phyloP scores from a whole-genome alignment of 768 basidiomycete genomes.

The Pholiota conissans region DNA sequence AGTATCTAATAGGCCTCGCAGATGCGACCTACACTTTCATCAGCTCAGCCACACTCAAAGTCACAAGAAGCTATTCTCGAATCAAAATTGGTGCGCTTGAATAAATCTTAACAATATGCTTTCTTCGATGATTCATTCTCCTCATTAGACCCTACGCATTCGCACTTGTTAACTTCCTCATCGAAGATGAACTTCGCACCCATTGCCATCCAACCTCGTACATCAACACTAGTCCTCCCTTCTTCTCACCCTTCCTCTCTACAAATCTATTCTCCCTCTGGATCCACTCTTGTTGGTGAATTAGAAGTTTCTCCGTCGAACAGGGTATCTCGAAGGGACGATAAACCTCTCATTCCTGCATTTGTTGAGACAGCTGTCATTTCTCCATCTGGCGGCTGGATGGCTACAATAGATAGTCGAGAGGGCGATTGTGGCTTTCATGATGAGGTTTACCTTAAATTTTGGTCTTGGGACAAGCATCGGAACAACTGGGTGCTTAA shows the following conservation, averaged over 20 bases:
- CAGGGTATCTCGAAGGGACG: slow-evolving; percentile 79
- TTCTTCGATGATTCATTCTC: not conserved
- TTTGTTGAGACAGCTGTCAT: slow-evolving; percentile 71
- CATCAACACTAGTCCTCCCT: slow-evolving; percentile 80
- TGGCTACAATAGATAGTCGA: slow-evolving; percentile 86
- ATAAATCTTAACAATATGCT: not conserved
- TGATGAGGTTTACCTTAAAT: slow-evolving; percentile 78
- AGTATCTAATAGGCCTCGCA: slow-evolving; percentile 79
- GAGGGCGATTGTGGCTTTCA: slow-evolving; percentile 65
- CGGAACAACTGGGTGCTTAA: slow-evolving; percentile 71
- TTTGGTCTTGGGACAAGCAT: slow-evolving; percentile 84
- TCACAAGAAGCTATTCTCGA: slow-evolving; percentile 71
- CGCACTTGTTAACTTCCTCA: slow-evolving; percentile 31
- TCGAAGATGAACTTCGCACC: slow-evolving; percentile 51
- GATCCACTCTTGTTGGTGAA: slow-evolving; percentile 75
- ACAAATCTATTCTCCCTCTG: slow-evolving; percentile 80
- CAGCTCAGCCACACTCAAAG: slow-evolving; percentile 66
- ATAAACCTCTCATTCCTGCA: slow-evolving; percentile 72
- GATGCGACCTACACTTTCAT: slow-evolving; percentile 84
- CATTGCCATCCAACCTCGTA: slow-evolving; percentile 71
- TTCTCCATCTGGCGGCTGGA: slow-evolving; percentile 77
- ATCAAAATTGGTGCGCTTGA: slow-evolving; percentile 69
- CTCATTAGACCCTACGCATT: slow-evolving; percentile 29
- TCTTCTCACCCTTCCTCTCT: slow-evolving; percentile 96
- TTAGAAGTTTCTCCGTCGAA: slow-evolving; percentile 94